phyloP scores from a whole-genome alignment of 257 asterid species.

The Solanum tarapatanum region DNA sequence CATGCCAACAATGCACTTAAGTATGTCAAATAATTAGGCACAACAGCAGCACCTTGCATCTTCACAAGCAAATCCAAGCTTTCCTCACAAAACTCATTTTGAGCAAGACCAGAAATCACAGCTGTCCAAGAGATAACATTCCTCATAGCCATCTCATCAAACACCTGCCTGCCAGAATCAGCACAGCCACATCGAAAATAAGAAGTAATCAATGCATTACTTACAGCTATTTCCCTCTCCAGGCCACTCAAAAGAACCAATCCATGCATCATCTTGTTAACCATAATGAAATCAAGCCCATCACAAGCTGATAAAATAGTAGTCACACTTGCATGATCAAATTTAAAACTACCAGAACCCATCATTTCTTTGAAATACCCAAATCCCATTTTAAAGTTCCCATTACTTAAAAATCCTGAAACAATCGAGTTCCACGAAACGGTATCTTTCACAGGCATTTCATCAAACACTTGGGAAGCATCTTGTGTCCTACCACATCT shows the following conservation, averaged over 20 bases:
- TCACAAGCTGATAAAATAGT: slow-evolving; percentile 49
- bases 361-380: slow-evolving; percentile 40
- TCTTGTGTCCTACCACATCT: slow-evolving; percentile 24
- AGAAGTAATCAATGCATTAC: slow-evolving; percentile 57
- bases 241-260: slow-evolving; percentile 49
- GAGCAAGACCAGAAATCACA: slow-evolving; percentile 58
- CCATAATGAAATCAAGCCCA: slow-evolving; percentile 21
- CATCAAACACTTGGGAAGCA: slow-evolving; percentile 67
- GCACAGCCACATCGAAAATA: slow-evolving; percentile 48
- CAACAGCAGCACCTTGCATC: slow-evolving; percentile 30
- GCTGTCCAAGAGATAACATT: slow-evolving; percentile 92
- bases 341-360: background rate
- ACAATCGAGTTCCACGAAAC: slow-evolving; percentile 80
- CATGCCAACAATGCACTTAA: slow-evolving; percentile 59
- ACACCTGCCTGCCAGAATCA: slow-evolving; percentile 46
- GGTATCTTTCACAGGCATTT: slow-evolving; percentile 54
- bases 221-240: slow-evolving; percentile 45
- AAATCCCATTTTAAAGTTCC: slow-evolving; percentile 34
- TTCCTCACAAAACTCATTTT: slow-evolving; percentile 39
- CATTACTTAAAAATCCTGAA: slow-evolving; percentile 51
- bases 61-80: slow-evolving; percentile 53
- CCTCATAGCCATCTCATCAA: slow-evolving; percentile 50
- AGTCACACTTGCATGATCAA: slow-evolving; percentile 70
- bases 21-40: slow-evolving; percentile 59
- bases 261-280: slow-evolving; percentile 46